Base-by-base conservation (phyloP, 2,329 filamentous ascomycete species). In the Fusarium udum region DNA sequence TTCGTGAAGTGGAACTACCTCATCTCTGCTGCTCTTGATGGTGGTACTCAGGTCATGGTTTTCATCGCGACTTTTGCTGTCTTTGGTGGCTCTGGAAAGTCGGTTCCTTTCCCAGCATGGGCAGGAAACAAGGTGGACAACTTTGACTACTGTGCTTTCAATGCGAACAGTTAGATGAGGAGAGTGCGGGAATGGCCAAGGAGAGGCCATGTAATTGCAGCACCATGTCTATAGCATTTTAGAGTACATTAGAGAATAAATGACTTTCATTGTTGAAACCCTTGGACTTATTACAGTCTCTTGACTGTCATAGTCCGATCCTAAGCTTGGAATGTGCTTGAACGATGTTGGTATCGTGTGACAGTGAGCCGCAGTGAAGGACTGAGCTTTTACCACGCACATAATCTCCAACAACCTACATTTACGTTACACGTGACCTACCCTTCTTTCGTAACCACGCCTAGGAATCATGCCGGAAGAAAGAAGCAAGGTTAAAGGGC, bases 61-160 rank as follows among this genome's bases (percentile, higher is more conserved):
- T 89, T 89, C 49, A 84, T 88, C 49, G 78, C 89, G 16, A 88
- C 87, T 0, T 89, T 89, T 77, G 86, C 87, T 4, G 87, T 89
- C 0, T 88, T 89, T 62, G 87, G 87, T 1, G 86, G 85, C 4
- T 85, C 85, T 31, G 85, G 85, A 4, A 65, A 72, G 2, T 73
- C 83, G 0, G 75, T 80, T 9, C 79, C 84, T 0, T 88, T 89
- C 70, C 87, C 87, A 0, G 76, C 72, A 1, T 89, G 87, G 87
- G 88, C 86, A 83, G 87, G 87, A 0, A 89, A 89, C 46, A 87
- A 87, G 43, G 7, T 63, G 0, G 5, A 69, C 1, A 69, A 69
- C 18, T 69, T 6, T 31, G 67, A 69, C 15, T 69, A 69, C 36
- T 69, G 65, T 2, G 28, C n/a, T 2, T 69, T n/a, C 3, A 69